A percentile compares a stretch with the other conserved stretches of the same genome.
phyloP scores from a whole-genome alignment of 164 flowering plant species.

The Vitis riparia region DNA sequence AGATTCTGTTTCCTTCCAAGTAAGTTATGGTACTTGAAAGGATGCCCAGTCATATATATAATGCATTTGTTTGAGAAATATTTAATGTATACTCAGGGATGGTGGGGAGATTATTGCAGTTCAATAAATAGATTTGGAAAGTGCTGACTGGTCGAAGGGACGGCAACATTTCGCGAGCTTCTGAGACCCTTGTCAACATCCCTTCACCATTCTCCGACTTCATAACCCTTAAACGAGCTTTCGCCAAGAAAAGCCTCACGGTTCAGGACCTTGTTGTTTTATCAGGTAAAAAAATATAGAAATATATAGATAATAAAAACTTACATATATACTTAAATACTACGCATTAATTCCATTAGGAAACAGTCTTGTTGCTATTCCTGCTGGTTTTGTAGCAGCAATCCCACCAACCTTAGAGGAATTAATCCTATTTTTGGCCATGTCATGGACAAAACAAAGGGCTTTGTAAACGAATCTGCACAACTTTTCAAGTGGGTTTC shows the following conservation, averaged over 20 bases:
- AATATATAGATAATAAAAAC: too few relatives aligned
- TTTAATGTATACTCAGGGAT: neutral
- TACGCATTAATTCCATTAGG: too few relatives aligned
- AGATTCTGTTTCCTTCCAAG: slow-evolving; percentile 62
- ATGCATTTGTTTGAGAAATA: neutral
- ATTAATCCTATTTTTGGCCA: too few relatives aligned
- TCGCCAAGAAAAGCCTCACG: slow-evolving; percentile 38
- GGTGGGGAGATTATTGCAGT: slow-evolving; percentile 30
- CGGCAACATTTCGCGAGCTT: slow-evolving; percentile 41
- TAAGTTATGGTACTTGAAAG: slow-evolving; percentile 13
- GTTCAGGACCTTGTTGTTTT: slow-evolving; percentile 55
- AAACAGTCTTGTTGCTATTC: too few relatives aligned
- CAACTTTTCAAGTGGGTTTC: too few relatives aligned
- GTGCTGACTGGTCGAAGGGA: slow-evolving; percentile 66
- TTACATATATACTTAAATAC: too few relatives aligned
- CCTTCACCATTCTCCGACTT: slow-evolving; percentile 54
- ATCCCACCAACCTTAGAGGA: too few relatives aligned
- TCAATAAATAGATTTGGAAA: slow-evolving; percentile 40
- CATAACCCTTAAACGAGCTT: slow-evolving; percentile 33
- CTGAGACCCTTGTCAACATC: slow-evolving; percentile 37
- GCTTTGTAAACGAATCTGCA: too few relatives aligned
- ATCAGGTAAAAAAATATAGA: slow-evolving; percentile 32
- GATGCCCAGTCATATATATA: neutral
- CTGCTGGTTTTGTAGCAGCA: too few relatives aligned
- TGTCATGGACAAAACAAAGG: too few relatives aligned